Evolutionary conservation across 176 grass and related monocot genomes (phyloP).

Genomic region (Saccharum officinarum): DNA sequence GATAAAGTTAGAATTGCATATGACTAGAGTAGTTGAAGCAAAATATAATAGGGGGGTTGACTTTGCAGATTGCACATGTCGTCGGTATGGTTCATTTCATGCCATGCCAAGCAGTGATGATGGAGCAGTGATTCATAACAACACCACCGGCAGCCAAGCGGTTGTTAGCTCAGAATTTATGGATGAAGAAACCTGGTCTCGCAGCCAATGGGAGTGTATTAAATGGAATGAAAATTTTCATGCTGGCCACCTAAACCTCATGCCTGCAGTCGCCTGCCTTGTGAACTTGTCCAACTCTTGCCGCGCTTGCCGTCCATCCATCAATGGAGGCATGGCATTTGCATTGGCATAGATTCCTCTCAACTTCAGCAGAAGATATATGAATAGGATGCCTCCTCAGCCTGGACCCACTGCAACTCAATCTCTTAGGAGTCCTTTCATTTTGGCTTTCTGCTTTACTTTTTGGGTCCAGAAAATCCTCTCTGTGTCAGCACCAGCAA

Average conservation of each 20-base stretch:
- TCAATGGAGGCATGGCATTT: background rate
- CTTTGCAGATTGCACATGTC: background rate
- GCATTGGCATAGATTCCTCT: conserved; percentile 14
- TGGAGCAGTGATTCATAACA: background rate
- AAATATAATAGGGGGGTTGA: background rate
- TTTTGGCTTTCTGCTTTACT: background rate
- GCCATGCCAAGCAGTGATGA: background rate
- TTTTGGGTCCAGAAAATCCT: conserved; percentile 14
- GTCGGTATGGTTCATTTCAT: background rate
- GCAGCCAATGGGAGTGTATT: background rate
- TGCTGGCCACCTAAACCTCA: background rate
- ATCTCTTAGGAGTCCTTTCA: background rate
- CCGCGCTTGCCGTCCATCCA: background rate
- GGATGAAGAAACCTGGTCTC: background rate
- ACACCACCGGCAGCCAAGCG: background rate
- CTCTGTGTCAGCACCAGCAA: background rate
- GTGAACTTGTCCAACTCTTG: background rate
- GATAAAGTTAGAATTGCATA: background rate
- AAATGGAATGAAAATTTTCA: background rate
- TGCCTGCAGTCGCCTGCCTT: background rate
- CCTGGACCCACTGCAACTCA: conserved; percentile 13
- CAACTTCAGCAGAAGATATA: background rate
- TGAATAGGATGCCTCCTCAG: background rate
- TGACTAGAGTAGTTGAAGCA: background rate
- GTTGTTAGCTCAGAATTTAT: conserved; percentile 24